Percentiles rank a stretch among this genome's conserved stretches.
Conservation (phyloP, 2,329 filamentous ascomycete species). For the Xylaria sp. region DNA sequence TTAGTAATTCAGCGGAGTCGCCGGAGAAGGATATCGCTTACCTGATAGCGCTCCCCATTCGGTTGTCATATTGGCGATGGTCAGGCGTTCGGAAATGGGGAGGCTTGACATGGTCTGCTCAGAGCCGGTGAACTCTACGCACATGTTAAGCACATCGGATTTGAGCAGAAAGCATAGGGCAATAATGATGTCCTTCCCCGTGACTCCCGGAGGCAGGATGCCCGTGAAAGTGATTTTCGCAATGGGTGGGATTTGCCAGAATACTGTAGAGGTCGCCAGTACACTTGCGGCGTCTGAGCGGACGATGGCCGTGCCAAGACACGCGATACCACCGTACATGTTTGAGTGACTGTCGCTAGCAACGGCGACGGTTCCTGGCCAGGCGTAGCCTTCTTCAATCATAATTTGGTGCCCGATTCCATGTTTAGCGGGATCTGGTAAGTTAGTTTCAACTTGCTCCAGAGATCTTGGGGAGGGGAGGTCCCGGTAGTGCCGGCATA, state of each 20-base stretch:
- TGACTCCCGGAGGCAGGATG: conserved; percentile 8
- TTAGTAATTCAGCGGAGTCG: neutral
- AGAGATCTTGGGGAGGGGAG: conserved; percentile 1
- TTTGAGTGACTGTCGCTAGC: conserved; percentile 79
- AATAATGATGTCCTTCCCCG: conserved; percentile 92
- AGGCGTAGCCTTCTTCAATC: conserved; percentile 78
- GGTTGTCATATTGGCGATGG: conserved; percentile 79
- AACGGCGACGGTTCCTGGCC: conserved; percentile 83
- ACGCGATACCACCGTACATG: conserved; percentile 81
- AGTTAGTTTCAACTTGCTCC: no score
- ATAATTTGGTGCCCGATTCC: conserved; percentile 10
- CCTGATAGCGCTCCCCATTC: conserved; percentile 83
- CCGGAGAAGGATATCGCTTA: conserved; percentile 29
- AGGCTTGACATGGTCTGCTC: conserved; percentile 70
- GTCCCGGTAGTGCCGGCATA: conserved; percentile 57
- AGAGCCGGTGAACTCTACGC: conserved; percentile 82
- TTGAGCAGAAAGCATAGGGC: conserved; percentile 78
- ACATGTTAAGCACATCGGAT: conserved; percentile 88
- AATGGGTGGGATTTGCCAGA: conserved; percentile 87
- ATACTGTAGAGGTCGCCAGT: conserved; percentile 80
- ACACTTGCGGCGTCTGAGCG: conserved; percentile 85
- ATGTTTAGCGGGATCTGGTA: conserved; percentile 55
- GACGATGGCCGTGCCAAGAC: conserved; percentile 79
- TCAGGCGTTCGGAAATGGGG: conserved; percentile 71
- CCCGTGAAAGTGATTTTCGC: conserved; percentile 74